phyloP scores from a whole-genome alignment of 768 basidiomycete genomes.

The Lactarius deliciosus region DNA sequence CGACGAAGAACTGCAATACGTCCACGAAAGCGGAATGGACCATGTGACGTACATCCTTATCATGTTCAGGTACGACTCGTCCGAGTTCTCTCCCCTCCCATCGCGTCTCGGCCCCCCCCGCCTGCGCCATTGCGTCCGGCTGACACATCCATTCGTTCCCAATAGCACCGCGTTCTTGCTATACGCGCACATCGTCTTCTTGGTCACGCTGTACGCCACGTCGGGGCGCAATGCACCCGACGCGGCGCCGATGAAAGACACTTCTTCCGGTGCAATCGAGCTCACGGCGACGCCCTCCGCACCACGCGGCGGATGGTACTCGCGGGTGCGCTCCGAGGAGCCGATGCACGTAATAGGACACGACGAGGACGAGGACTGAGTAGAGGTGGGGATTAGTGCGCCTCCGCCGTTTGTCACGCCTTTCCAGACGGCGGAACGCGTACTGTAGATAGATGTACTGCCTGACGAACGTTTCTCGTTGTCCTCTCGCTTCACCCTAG shows the following conservation, averaged over 20 bases:
- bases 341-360: conserved; percentile 51
- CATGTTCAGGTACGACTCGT: conserved; percentile 64
- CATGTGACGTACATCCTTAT: conserved; percentile 88
- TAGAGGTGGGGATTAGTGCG: not conserved
- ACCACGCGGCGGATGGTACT: conserved; percentile 56
- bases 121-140: not conserved
- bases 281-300: conserved; percentile 39
- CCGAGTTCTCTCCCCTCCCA: conserved; percentile 11
- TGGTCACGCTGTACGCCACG: conserved; percentile 67
- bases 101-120: not conserved
- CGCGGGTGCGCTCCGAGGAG: conserved; percentile 49
- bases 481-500: not conserved
- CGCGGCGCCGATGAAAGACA: conserved; percentile 22
- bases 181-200: conserved; percentile 68
- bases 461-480: not conserved
- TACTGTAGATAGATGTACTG: not conserved
- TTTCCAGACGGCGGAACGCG: not conserved
- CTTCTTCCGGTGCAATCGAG: conserved; percentile 44
- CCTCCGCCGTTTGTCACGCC: not conserved
- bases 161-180: conserved; percentile 70
- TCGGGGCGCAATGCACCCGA: conserved; percentile 56
- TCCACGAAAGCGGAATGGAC: conserved; percentile 75
- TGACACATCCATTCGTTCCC: not conserved
- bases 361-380: conserved; percentile 35
- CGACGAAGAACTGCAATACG: conserved; percentile 80